Conservation (phyloP, 2,329 filamentous ascomycete species). For the Geosmithia putterillii region DNA sequence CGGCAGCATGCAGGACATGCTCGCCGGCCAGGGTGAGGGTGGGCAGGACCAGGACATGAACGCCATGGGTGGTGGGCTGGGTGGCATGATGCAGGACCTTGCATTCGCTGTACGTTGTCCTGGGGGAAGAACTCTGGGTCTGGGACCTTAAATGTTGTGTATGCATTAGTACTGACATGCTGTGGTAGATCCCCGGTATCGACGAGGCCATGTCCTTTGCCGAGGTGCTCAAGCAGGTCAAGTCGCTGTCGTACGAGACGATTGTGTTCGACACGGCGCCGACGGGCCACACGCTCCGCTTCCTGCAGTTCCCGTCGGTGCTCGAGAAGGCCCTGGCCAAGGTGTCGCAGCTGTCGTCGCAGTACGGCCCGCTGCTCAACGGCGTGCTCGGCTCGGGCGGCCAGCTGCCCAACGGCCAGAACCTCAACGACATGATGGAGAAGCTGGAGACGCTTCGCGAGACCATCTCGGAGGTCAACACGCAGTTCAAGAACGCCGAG, state of each 20-base stretch:
- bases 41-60: constrained; percentile 44
- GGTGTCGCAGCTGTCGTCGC: constrained; percentile 81
- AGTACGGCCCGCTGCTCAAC: constrained; percentile 94
- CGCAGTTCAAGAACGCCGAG: constrained; percentile 93
- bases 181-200: constrained; percentile 77
- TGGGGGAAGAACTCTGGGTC: too few species aligned
- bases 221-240: constrained; percentile 98
- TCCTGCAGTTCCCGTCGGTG: constrained; percentile 95
- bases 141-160: not conserved
- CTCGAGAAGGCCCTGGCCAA: constrained; percentile 98
- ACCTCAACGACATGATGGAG: constrained; percentile 79
- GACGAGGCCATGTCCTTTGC: constrained; percentile 99
- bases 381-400: constrained; percentile 73
- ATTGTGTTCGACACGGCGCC: constrained; percentile 99
- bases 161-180: not conserved
- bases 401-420: constrained; percentile 78
- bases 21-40: constrained; percentile 66
- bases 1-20: constrained; percentile 88
- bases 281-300: constrained; percentile 94
- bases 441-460: constrained; percentile 90
- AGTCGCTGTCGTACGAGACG: constrained; percentile 95
- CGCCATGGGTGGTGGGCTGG: constrained; percentile 61
- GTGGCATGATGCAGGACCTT: constrained; percentile 97
- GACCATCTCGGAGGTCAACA: constrained; percentile 91
- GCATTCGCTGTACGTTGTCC: constrained; percentile 69